Base-by-base conservation (phyloP, 1,284 basidiomycete genomes). In the Ustilago nuda region DNA sequence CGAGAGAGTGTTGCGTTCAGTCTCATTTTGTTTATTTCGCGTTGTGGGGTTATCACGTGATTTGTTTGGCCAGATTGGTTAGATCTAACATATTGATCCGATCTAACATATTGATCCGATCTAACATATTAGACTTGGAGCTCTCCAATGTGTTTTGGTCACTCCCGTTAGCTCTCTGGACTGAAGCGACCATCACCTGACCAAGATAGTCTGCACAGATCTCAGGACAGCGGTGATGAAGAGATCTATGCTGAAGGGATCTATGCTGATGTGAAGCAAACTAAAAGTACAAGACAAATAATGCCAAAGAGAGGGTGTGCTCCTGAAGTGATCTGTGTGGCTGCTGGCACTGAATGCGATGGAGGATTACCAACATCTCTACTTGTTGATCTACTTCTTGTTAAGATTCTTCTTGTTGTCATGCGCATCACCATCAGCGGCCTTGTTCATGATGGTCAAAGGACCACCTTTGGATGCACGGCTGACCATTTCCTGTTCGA, bases 401-500 rank as follows among this genome's bases (percentile, higher is more conserved):
- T 71, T 77, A 43, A 45, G 45, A 56, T 76, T 76, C 62, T 74
- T 78, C 66, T 78, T 73, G 60, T 69, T 69, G 53, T 73, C 66
- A 30, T 71, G 66, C 32, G 90, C 91, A 79, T 92, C 94, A 23
- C 89, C 91, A 53, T 98, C 98, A 87, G 95, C 93, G 43, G 90
- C 98, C 79, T 94, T 94, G 52, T 96, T 94, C 45, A 90, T 98
- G 83, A 98, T 95, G 36, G 94, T 94, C 19, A 80, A 60, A 6
- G 78, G 78, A 2, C 78, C 78, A 43, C 78, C 78, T 33, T 74
- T 74, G 39, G 72, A 62, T 1, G 78, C 78, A 33, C 78, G 52
- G 55, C 75, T 68, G 43, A 74, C 78, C 78, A 80, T 80, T 56
- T 80, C 78, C 37, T 70, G 62, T 58, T 80, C 78, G 56, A 80